Evolutionary conservation across 2,329 filamentous ascomycete species (phyloP), one percentile per base, ranked within the genome.

Genomic region (Fusarium compactum): DNA sequence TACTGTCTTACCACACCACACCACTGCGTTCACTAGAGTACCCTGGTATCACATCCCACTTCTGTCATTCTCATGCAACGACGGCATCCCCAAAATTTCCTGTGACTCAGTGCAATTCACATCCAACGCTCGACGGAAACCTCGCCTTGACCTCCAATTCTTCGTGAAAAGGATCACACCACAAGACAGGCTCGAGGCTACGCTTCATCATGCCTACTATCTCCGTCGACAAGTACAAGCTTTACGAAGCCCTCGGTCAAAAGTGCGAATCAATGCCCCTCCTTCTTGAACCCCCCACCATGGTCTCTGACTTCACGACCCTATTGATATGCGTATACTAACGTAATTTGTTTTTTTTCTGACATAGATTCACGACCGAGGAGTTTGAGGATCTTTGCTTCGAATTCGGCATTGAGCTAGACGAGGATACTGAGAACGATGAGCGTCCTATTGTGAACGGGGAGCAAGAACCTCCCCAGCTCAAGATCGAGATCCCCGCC

Each of bases 331-430:
- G 38, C 27, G 10, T 45, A 24, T 66, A 38, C 75, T 76, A 58
- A 78, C 71, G 29, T 65, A 46, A 58, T 27, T 62, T 60, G 25
- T 52, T 38, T 12, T 18, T 18, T 43, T 38, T 43, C 22, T 32
- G 18, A 57, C 44, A 43, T 65, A 95, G 92, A 74, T 95, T 93
- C 82, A 97, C 95, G 58, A 96, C 93, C 70, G 90, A 97, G 76
- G 93, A 97, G 78, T 99, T 99, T 79, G 96, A 99, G 82, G 92
- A 97, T 78, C 87, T 99, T 75, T 98, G 96, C 83, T 99, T 99
- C 87, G 95, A 99, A 78, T 99, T 97, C 79, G 95, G 95, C 65
- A 97, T 99, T 79, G 96, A 99, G 82, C 89, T 99, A 74, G 96
- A 99, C 84, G 95, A 98, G 84, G 96, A 99, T 81, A 96, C 93